A percentile compares a stretch with the other conserved stretches of the same genome.
Evolutionary conservation across 306 rosid genomes (phyloP).

Genomic region (Begonia fuchsioides): DNA sequence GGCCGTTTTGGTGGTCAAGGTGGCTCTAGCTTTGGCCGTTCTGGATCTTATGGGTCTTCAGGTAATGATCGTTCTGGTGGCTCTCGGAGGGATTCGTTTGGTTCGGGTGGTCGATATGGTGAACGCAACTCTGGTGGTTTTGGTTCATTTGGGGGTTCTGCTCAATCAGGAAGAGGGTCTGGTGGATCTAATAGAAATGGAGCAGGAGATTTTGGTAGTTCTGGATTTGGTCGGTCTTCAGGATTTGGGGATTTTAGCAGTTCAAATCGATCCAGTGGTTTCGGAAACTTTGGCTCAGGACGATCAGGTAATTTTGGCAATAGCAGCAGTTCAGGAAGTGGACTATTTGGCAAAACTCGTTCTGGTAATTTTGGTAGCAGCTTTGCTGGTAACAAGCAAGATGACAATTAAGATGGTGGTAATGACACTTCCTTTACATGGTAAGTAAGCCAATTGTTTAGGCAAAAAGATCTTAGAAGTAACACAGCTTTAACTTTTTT

Average conservation of each 20-base stretch:
- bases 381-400: slow-evolving; percentile 7
- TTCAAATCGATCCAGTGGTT: slow-evolving; percentile 16
- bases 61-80: slow-evolving; percentile 33
- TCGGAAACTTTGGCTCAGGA: slow-evolving; percentile 11
- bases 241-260: slow-evolving; percentile 28
- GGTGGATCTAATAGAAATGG: slow-evolving; percentile 30
- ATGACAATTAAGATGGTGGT: slow-evolving; percentile 3
- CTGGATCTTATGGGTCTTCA: slow-evolving; percentile 20
- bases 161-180: slow-evolving; percentile 24
- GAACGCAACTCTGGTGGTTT: slow-evolving; percentile 29
- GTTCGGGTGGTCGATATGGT: slow-evolving; percentile 16
- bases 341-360: slow-evolving; percentile 14
- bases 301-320: slow-evolving; percentile 10
- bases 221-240: slow-evolving; percentile 27
- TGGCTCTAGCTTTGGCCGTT: slow-evolving; percentile 33
- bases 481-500: too few relatives aligned
- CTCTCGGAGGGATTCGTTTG: slow-evolving; percentile 22
- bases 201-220: slow-evolving; percentile 35
- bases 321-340: slow-evolving; percentile 2
- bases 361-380: slow-evolving; percentile 17
- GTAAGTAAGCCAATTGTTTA: slow-evolving; percentile 6
- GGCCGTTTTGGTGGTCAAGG: slow-evolving; percentile 25
- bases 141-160: slow-evolving; percentile 31
- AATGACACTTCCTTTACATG: slow-evolving; percentile 17
- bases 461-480: too few relatives aligned